These are phyloP conservation scores for Lodderomyces beijingensis DNA, from an alignment of 1,139 yeast species.

Conservation along the genomic window DNA sequence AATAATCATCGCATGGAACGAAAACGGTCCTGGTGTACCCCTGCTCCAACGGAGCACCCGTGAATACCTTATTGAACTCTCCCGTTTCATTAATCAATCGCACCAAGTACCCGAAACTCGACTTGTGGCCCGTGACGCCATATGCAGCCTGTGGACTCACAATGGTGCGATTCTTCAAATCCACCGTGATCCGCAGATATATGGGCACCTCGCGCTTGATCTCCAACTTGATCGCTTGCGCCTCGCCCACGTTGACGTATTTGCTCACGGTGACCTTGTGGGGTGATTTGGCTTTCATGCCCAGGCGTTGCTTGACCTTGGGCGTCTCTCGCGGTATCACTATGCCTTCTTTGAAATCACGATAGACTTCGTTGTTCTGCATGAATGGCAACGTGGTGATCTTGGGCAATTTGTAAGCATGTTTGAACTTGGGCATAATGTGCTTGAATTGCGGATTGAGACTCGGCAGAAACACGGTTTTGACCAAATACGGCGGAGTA, in stretches of 20 bases:
- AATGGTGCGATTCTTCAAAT: slow-evolving; percentile 53
- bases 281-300: slow-evolving; percentile 39
- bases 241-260: slow-evolving; percentile 70
- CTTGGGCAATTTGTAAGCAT: slow-evolving; percentile 69
- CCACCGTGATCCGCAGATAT: slow-evolving; percentile 79
- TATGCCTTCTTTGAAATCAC: slow-evolving; percentile 60
- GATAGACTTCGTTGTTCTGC: slow-evolving; percentile 40
- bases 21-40: slow-evolving; percentile 71
- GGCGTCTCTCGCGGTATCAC: slow-evolving; percentile 55
- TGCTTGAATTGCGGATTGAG: slow-evolving; percentile 18
- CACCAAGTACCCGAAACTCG: slow-evolving; percentile 73
- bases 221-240: slow-evolving; percentile 51
- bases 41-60: slow-evolving; percentile 59
- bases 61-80: slow-evolving; percentile 60
- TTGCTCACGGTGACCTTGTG: slow-evolving; percentile 49
- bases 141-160: slow-evolving; percentile 75
- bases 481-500: slow-evolving; percentile 79
- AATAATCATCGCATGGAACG: slow-evolving; percentile 65
- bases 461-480: slow-evolving; percentile 47
- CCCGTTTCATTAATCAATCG: slow-evolving; percentile 49
- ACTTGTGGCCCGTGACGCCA: slow-evolving; percentile 53
- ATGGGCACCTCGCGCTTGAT: slow-evolving; percentile 62
- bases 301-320: slow-evolving; percentile 29
- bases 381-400: slow-evolving; percentile 72
- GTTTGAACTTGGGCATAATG: slow-evolving; percentile 43